phyloP scores from a whole-genome alignment of 1,139 yeast genomes.

The Magnusiomyces tetraspermus region DNA sequence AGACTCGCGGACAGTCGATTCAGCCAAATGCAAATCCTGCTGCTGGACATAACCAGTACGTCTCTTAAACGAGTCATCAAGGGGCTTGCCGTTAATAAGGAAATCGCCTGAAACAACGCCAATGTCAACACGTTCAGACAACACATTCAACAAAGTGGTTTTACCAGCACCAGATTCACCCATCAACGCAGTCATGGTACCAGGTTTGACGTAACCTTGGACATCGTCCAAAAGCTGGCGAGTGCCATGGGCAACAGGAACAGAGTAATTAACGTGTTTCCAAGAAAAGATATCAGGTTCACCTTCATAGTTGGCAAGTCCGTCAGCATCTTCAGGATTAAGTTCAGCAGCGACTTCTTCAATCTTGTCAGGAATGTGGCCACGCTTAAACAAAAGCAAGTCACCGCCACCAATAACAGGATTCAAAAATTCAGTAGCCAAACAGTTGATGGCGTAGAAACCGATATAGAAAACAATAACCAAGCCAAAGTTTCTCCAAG shows the following conservation, averaged over 20 bases:
- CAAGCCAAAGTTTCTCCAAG: constrained; percentile 36
- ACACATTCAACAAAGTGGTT: constrained; percentile 48
- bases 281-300: constrained; percentile 39
- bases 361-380: constrained; percentile 38
- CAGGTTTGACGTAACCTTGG: constrained; percentile 55
- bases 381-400: constrained; percentile 34
- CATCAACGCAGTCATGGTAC: constrained; percentile 51
- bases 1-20: constrained; percentile 50
- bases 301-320: constrained; percentile 17
- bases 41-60: constrained; percentile 57
- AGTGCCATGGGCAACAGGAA: constrained; percentile 39
- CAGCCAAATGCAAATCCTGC: constrained; percentile 50
- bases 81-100: constrained; percentile 47
- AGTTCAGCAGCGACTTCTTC: constrained; percentile 40
- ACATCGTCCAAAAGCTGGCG: constrained; percentile 43
- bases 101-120: constrained; percentile 54
- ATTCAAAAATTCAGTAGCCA: constrained; percentile 32
- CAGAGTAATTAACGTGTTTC: constrained; percentile 39
- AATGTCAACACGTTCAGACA: constrained; percentile 47
- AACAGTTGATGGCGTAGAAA: constrained; percentile 29
- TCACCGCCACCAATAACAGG: constrained; percentile 36
- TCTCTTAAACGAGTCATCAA: constrained; percentile 45
- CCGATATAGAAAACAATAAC: constrained; percentile 30
- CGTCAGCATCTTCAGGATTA: constrained; percentile 30
- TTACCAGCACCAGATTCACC: constrained; percentile 64